phyloP scores from a whole-genome alignment of 2,329 filamentous ascomycete species.

The Berkeleyomyces basicola region DNA sequence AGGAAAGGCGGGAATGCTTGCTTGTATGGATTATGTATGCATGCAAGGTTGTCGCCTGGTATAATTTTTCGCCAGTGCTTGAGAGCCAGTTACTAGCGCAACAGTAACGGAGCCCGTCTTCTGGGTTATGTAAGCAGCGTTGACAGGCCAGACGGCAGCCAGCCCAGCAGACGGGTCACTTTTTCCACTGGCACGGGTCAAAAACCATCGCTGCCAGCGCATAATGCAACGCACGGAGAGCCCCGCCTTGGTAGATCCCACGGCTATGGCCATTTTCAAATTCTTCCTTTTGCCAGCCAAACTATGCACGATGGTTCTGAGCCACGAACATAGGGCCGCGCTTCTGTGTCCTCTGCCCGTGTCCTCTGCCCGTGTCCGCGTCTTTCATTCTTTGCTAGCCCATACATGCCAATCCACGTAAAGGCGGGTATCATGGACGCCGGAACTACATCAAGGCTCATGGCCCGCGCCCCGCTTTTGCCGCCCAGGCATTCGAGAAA shows the following conservation, averaged over 20 bases:
- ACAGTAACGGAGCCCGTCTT: no score
- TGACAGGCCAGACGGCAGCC: no score
- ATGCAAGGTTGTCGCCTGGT: neutral
- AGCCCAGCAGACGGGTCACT: no score
- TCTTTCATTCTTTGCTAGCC: neutral
- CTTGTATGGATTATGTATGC: neutral
- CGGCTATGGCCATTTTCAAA: no score
- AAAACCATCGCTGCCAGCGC: neutral
- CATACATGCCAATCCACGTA: neutral
- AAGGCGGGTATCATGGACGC: neutral
- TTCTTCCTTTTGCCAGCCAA: no score
- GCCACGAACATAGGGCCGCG: no score
- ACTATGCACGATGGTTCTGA: no score
- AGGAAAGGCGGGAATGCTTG: neutral
- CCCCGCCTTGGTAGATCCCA: no score
- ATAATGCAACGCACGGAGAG: neutral
- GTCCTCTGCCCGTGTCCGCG: no score
- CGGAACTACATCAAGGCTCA: neutral
- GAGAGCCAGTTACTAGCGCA: no score
- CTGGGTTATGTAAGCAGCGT: no score
- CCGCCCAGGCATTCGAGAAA: slow-evolving; percentile 3
- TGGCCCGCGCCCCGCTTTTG: slow-evolving; percentile 2
- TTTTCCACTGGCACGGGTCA: neutral
- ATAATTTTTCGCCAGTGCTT: neutral
- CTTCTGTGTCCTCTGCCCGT: no score